These are phyloP conservation scores for Solanum hybrid DNA, from an alignment of 305 asterid species.

Conservation along the genomic window DNA sequence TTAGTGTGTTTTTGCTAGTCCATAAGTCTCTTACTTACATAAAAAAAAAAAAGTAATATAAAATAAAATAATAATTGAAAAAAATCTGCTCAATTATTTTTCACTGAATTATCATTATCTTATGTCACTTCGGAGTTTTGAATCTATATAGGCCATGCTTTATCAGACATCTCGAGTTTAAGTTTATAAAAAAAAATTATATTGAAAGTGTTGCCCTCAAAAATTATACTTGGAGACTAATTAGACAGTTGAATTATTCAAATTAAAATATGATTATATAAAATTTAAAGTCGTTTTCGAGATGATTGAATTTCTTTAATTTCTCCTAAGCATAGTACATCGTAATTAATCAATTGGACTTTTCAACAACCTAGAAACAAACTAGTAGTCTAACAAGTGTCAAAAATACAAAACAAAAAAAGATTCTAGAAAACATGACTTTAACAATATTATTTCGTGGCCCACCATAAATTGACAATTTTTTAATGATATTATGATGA, in stretches of 20 bases:
- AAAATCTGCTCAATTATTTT: background rate
- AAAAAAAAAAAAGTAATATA: background rate
- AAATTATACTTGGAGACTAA: background rate
- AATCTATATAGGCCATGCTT: background rate
- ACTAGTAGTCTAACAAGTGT: background rate
- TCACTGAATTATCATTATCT: background rate
- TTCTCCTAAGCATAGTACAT: background rate
- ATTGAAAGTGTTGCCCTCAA: rapidly evolving
- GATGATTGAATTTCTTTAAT: background rate
- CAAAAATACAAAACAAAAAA: background rate
- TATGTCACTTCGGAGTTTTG: background rate
- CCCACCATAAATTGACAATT: no score
- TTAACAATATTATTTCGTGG: no score
- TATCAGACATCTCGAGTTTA: background rate
- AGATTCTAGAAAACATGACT: no score
- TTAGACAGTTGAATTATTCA: background rate
- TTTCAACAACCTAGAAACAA: background rate
- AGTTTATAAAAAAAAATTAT: background rate
- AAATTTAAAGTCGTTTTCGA: background rate
- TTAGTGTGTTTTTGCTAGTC: background rate
- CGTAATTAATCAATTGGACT: background rate
- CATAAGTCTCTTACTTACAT: background rate
- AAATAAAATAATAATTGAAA: background rate
- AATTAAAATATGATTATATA: background rate
- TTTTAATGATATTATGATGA: background rate